Percentiles rank a stretch among this genome's conserved stretches.
phyloP scores from a whole-genome alignment of 2,329 filamentous ascomycete species.

The Fusarium citri region DNA sequence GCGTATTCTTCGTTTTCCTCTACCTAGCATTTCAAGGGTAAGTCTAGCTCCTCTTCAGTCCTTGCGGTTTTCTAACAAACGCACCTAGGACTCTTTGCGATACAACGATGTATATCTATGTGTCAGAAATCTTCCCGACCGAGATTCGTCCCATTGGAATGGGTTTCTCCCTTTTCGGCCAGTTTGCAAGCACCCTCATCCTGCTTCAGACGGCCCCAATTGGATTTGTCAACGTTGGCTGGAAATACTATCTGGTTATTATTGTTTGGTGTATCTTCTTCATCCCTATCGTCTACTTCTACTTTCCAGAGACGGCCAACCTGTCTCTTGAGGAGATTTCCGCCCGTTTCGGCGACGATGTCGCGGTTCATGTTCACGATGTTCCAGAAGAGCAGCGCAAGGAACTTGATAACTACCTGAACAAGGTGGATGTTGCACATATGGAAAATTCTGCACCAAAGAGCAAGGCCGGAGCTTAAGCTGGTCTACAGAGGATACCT shows the following conservation, averaged over 20 bases:
- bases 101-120: slow-evolving; percentile 54
- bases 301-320: slow-evolving; percentile 47
- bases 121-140: slow-evolving; percentile 56
- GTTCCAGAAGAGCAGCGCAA: slow-evolving; percentile 49
- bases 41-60: too few relatives aligned
- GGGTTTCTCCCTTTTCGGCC: slow-evolving; percentile 62
- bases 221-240: slow-evolving; percentile 57
- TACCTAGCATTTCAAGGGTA: slow-evolving; percentile 60
- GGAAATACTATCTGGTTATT: slow-evolving; percentile 63
- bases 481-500: too few relatives aligned
- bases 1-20: slow-evolving; percentile 57
- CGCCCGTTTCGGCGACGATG: slow-evolving; percentile 58
- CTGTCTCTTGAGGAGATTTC: slow-evolving; percentile 57
- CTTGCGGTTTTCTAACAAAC: rapidly evolving
- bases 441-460: neutral
- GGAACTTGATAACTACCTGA: neutral
- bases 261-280: slow-evolving; percentile 54
- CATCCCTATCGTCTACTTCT: slow-evolving; percentile 47
- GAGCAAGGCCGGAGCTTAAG: neutral
- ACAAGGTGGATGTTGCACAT: neutral
- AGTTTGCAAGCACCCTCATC: slow-evolving; percentile 59
- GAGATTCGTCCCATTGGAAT: slow-evolving; percentile 63
- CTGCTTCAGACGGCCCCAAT: slow-evolving; percentile 56
- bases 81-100: slow-evolving; percentile 50
- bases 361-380: slow-evolving; percentile 59